These are phyloP conservation scores for Elasticomyces elasticus DNA, from an alignment of 495 filamentous ascomycete genomes.

Conservation along the genomic window DNA sequence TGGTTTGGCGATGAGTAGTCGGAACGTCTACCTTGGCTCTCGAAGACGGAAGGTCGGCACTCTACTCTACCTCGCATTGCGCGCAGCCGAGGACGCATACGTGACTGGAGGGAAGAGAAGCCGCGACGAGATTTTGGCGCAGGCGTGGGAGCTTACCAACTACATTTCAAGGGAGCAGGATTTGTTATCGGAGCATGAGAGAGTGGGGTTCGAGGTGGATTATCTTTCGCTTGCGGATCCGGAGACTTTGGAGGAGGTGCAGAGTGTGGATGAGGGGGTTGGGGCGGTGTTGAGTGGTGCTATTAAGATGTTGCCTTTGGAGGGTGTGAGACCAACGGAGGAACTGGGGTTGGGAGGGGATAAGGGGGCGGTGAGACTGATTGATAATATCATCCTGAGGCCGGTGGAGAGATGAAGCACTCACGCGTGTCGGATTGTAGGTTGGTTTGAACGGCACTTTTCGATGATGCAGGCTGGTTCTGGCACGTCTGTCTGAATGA, in stretches of 20 bases:
- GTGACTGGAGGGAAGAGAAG: slow-evolving; percentile 40
- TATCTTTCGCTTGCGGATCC: slow-evolving; percentile 84
- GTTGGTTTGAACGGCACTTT: no score
- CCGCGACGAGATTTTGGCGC: slow-evolving; percentile 56
- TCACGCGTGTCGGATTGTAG: no score
- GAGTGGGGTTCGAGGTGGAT: slow-evolving; percentile 71
- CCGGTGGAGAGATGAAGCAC: no score
- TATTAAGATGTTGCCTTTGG: slow-evolving; percentile 76
- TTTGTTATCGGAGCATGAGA: slow-evolving; percentile 46
- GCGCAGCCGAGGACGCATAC: slow-evolving; percentile 60
- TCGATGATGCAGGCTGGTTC: no score
- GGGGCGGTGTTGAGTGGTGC: slow-evolving; percentile 85
- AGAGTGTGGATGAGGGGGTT: slow-evolving; percentile 45
- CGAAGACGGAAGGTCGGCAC: slow-evolving; percentile 61
- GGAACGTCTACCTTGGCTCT: slow-evolving; percentile 84
- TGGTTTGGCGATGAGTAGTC: slow-evolving; percentile 85
- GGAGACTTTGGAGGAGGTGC: slow-evolving; percentile 66
- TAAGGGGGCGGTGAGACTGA: slow-evolving; percentile 67
- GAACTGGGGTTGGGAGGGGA: slow-evolving; percentile 59
- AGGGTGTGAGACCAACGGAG: slow-evolving; percentile 56
- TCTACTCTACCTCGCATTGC: slow-evolving; percentile 57
- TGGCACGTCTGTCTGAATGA: no score
- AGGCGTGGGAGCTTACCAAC: slow-evolving; percentile 47
- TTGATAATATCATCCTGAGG: slow-evolving; percentile 74
- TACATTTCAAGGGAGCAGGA: slow-evolving; percentile 50